phyloP scores from a whole-genome alignment of 768 basidiomycete genomes.

The Leccinum subgranulosum region DNA sequence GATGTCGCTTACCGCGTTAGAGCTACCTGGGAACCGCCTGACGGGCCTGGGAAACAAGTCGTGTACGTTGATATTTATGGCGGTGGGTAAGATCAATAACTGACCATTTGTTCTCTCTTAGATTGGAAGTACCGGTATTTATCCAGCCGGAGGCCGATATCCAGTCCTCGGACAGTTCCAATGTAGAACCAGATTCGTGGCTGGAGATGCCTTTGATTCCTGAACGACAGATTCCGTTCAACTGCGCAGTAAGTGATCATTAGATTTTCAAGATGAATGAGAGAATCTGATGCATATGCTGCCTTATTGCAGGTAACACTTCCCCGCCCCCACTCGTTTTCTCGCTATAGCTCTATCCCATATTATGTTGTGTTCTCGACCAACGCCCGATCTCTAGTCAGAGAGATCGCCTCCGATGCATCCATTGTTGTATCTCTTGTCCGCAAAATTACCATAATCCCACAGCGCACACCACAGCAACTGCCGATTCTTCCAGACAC shows the following conservation, averaged over 20 bases:
- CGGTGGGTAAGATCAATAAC: background rate
- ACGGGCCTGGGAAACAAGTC: slow-evolving; percentile 40
- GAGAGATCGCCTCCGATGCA: slow-evolving; percentile 68
- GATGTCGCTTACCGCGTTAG: slow-evolving; percentile 54
- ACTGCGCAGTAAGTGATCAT: slow-evolving; percentile 56
- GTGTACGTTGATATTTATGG: slow-evolving; percentile 40
- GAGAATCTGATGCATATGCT: background rate
- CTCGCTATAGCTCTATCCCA: slow-evolving; percentile 59
- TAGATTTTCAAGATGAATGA: background rate
- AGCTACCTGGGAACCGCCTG: slow-evolving; percentile 56
- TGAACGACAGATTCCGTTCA: slow-evolving; percentile 61
- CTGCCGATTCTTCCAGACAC: slow-evolving; percentile 50
- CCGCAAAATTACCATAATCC: slow-evolving; percentile 54
- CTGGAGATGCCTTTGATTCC: slow-evolving; percentile 63
- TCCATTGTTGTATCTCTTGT: slow-evolving; percentile 66
- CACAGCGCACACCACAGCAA: slow-evolving; percentile 35
- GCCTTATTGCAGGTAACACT: slow-evolving; percentile 47
- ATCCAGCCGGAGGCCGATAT: slow-evolving; percentile 59
- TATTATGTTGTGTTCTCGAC: slow-evolving; percentile 76
- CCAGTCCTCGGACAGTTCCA: slow-evolving; percentile 50
- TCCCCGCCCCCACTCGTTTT: slow-evolving; percentile 58
- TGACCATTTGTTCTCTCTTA: slow-evolving; percentile 26
- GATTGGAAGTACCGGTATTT: slow-evolving; percentile 63
- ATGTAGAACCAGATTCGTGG: slow-evolving; percentile 52
- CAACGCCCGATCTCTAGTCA: slow-evolving; percentile 54